phyloP scores from a whole-genome alignment of 768 basidiomycete species.

The Hemileccinum rubropunctum region DNA sequence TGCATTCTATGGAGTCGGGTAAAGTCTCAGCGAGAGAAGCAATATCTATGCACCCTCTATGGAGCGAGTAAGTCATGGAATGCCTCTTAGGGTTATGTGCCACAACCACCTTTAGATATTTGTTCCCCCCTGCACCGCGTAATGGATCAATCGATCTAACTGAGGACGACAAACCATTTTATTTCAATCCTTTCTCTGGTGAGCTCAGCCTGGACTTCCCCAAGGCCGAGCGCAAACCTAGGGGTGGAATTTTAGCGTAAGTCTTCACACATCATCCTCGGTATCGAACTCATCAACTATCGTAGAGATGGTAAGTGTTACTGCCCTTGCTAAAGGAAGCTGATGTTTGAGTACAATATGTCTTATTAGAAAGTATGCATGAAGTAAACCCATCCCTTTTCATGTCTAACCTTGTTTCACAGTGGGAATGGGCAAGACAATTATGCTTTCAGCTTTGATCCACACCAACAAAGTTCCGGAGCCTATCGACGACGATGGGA shows the following conservation, averaged over 20 bases:
- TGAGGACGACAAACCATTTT: slow-evolving; percentile 74
- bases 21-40: slow-evolving; percentile 65
- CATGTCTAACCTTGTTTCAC: slow-evolving; percentile 5
- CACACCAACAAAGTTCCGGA: slow-evolving; percentile 66
- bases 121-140: slow-evolving; percentile 61
- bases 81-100: neutral
- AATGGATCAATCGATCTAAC: slow-evolving; percentile 74
- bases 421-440: slow-evolving; percentile 98
- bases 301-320: slow-evolving; percentile 35
- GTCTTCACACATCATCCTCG: slow-evolving; percentile 26
- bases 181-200: slow-evolving; percentile 89
- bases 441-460: slow-evolving; percentile 88
- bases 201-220: slow-evolving; percentile 87
- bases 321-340: neutral
- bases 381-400: neutral
- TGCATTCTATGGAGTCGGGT: slow-evolving; percentile 83
- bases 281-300: slow-evolving; percentile 7
- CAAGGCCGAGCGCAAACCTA: slow-evolving; percentile 68
- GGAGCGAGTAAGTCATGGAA: slow-evolving; percentile 71
- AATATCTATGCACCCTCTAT: slow-evolving; percentile 85
- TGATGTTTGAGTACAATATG: slow-evolving; percentile 7
- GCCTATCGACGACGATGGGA: slow-evolving; percentile 28
- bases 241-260: slow-evolving; percentile 90
- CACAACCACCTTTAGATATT: slow-evolving; percentile 50
- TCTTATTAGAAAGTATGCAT: slow-evolving; percentile 47